A percentile compares a stretch with the other conserved stretches of the same genome.
Evolutionary conservation across 2,329 filamentous ascomycete genomes (phyloP).

Genomic region (Microdochium nivale): DNA sequence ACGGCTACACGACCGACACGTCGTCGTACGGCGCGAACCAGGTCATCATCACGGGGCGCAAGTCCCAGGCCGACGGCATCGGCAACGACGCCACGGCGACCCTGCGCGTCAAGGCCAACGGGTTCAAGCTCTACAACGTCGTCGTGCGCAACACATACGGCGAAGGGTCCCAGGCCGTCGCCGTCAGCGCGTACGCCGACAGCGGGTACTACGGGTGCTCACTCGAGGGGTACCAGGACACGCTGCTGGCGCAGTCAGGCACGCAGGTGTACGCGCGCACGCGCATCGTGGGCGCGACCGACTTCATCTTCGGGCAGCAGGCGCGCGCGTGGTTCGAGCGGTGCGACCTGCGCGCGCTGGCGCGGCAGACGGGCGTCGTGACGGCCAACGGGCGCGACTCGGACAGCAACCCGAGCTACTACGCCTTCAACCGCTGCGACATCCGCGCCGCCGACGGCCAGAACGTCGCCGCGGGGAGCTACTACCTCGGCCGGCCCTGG

Average conservation of each 20-base stretch:
- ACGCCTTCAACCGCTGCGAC: conserved; percentile 36
- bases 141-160: conserved; percentile 39
- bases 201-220: conserved; percentile 38
- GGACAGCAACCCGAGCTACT: conserved; percentile 27
- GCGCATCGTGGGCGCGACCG: conserved; percentile 37
- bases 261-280: conserved; percentile 36
- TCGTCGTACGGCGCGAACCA: conserved; percentile 44
- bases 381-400: conserved; percentile 35
- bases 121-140: conserved; percentile 55
- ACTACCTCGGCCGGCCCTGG: conserved; percentile 42
- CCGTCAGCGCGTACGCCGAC: conserved; percentile 32
- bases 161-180: conserved; percentile 36
- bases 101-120: conserved; percentile 32
- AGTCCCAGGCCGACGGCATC: conserved; percentile 34
- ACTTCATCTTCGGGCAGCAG: conserved; percentile 39
- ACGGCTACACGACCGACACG: conserved; percentile 48
- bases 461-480: conserved; percentile 26
- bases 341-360: conserved; percentile 28
- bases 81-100: conserved; percentile 45
- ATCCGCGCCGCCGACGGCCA: conserved; percentile 29
- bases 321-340: conserved; percentile 34
- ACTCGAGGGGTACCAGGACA: conserved; percentile 41
- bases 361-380: conserved; percentile 26
- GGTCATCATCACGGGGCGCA: conserved; percentile 41
- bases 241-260: conserved; percentile 34